These are phyloP conservation scores for Delphinella strobiligena DNA, from an alignment of 2,329 filamentous ascomycete species.

Conservation along the genomic window DNA sequence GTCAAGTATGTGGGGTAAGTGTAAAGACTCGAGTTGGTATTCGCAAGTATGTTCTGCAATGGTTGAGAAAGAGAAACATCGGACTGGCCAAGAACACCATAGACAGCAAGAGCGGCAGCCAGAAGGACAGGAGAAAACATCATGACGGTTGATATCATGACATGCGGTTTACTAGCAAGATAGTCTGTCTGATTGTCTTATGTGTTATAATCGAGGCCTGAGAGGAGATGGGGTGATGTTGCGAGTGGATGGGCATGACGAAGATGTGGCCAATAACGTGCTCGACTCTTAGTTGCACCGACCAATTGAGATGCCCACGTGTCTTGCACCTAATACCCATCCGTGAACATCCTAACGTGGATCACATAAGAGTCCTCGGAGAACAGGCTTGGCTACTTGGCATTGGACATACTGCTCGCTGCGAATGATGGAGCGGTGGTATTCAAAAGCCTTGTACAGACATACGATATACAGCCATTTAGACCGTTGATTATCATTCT, in stretches of 20 bases:
- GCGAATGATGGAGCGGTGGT: no score
- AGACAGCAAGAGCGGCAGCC: constrained; percentile 7
- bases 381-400: no score
- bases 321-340: no score
- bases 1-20: constrained; percentile 51
- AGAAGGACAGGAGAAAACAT: constrained; percentile 1
- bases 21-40: constrained; percentile 40
- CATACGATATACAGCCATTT: no score
- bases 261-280: background rate
- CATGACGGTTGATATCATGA: constrained; percentile 1
- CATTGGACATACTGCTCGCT: no score
- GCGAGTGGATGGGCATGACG: background rate
- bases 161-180: background rate
- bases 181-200: background rate
- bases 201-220: background rate
- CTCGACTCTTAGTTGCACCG: background rate
- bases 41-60: constrained; percentile 44
- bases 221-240: background rate
- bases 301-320: background rate
- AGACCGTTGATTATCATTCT: no score
- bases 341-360: no score
- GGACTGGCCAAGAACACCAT: constrained; percentile 14
- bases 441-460: no score
- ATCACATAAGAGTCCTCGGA: no score
- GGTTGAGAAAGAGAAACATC: constrained; percentile 30